These are phyloP conservation scores for Hyaloscypha hepaticicola DNA, from an alignment of 495 filamentous ascomycete genomes.

Conservation along the genomic window DNA sequence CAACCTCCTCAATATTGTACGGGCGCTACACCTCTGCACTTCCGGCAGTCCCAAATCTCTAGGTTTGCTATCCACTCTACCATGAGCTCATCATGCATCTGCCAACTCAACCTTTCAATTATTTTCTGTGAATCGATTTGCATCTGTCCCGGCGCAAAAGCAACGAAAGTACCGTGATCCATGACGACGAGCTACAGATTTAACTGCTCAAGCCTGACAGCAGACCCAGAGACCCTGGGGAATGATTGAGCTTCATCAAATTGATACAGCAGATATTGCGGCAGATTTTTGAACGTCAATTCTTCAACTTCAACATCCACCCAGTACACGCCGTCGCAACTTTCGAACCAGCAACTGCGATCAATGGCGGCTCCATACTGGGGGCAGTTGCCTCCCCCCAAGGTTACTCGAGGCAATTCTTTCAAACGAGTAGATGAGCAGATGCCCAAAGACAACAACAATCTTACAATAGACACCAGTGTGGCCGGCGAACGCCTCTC, in stretches of 20 bases:
- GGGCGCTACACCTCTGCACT: not conserved
- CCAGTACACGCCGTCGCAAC: not conserved
- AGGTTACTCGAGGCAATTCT: slow-evolving; percentile 34
- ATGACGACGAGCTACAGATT: slow-evolving; percentile 20
- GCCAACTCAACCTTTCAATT: not conserved
- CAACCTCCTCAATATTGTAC: slow-evolving; percentile 22
- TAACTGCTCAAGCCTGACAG: not conserved
- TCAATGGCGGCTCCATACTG: slow-evolving; percentile 37
- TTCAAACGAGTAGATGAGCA: slow-evolving; percentile 44
- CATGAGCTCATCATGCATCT: slow-evolving; percentile 26
- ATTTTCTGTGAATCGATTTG: slow-evolving; percentile 11
- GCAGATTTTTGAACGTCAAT: not conserved
- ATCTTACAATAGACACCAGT: slow-evolving; percentile 43
- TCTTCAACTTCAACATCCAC: not conserved
- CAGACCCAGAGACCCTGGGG: not conserved
- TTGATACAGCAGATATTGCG: not conserved
- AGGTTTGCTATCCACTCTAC: slow-evolving; percentile 8
- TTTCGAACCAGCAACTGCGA: slow-evolving; percentile 9
- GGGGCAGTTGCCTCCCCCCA: slow-evolving; percentile 42
- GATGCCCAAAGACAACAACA: slow-evolving; percentile 36
- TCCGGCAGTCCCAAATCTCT: slow-evolving; percentile 5
- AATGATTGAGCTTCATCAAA: slow-evolving; percentile 3
- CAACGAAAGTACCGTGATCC: slow-evolving; percentile 7
- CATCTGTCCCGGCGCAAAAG: slow-evolving; percentile 17
- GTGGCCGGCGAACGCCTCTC: slow-evolving; percentile 28